These are phyloP conservation scores for Plantago coronopus DNA, from an alignment of 305 asterid species.

Conservation along the genomic window DNA sequence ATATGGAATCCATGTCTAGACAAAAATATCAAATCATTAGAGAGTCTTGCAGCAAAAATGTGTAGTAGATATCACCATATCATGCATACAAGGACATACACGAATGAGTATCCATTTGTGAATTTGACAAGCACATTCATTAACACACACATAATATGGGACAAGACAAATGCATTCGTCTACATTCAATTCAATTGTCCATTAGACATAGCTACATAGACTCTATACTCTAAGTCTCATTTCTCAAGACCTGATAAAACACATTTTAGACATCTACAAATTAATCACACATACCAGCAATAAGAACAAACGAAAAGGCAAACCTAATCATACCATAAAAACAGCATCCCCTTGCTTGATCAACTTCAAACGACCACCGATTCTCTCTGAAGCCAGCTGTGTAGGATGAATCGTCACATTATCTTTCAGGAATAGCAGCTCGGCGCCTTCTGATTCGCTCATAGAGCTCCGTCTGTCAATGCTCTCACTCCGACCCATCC, in stretches of 20 bases:
- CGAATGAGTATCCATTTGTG: background rate
- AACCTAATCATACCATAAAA: slow-evolving; percentile 48
- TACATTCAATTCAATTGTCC: background rate
- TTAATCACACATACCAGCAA: background rate
- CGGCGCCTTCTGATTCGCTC: slow-evolving; percentile 69
- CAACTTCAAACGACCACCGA: slow-evolving; percentile 95
- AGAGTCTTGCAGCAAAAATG: background rate
- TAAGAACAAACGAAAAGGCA: background rate
- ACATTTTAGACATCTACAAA: background rate
- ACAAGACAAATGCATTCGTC: too few relatives aligned
- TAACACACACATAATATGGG: background rate
- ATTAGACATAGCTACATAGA: background rate
- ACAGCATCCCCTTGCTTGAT: slow-evolving; percentile 74
- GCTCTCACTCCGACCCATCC: slow-evolving; percentile 44
- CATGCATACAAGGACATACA: background rate
- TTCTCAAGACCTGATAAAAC: background rate
- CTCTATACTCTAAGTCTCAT: too few relatives aligned
- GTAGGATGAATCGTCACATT: slow-evolving; percentile 93
- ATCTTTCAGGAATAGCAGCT: slow-evolving; percentile 76
- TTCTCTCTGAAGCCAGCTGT: slow-evolving; percentile 84
- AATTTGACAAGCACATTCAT: background rate
- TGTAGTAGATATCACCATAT: background rate
- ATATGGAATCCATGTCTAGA: slow-evolving; percentile 96
- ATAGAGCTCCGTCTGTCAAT: slow-evolving; percentile 49
- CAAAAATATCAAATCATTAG: background rate